Percentiles rank a stretch among this genome's conserved stretches.
phyloP scores from a whole-genome alignment of 176 grass and related monocot genomes.

The Poa annua region DNA sequence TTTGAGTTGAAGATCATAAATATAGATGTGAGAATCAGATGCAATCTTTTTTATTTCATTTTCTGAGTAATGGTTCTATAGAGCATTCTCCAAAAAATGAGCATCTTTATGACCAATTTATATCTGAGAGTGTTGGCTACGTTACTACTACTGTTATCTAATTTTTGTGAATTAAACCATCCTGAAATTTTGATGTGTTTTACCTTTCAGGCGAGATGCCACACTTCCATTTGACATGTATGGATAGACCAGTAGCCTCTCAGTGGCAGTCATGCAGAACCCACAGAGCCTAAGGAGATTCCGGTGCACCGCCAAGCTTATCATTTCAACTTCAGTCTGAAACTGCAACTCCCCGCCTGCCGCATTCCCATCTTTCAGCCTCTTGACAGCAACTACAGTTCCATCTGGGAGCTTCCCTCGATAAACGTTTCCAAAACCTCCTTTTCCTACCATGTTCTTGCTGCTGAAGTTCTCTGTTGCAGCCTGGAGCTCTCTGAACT shows the following conservation, averaged over 20 bases:
- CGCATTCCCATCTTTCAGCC: slow-evolving; percentile 82
- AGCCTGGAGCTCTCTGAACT: slow-evolving; percentile 77
- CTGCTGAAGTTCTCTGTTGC: slow-evolving; percentile 83
- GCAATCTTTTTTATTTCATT: not conserved
- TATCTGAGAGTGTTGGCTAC: slow-evolving; percentile 13
- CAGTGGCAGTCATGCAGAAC: slow-evolving; percentile 77
- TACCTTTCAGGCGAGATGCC: slow-evolving; percentile 80
- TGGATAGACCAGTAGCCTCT: slow-evolving; percentile 84
- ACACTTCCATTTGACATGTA: slow-evolving; percentile 92
- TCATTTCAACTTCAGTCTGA: slow-evolving; percentile 89
- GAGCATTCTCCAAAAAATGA: not conserved
- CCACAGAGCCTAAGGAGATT: slow-evolving; percentile 78
- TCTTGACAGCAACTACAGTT: slow-evolving; percentile 69
- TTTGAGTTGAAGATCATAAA: not conserved
- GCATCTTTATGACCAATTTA: not conserved
- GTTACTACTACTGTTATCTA: not conserved
- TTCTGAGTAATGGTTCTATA: not conserved
- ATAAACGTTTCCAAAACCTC: slow-evolving; percentile 81
- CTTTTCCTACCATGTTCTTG: slow-evolving; percentile 82
- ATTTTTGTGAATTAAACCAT: not conserved
- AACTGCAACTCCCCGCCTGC: slow-evolving; percentile 73
- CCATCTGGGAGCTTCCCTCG: slow-evolving; percentile 65
- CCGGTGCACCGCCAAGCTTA: slow-evolving; percentile 80
- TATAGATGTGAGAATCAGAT: not conserved
- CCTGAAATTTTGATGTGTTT: not conserved